A percentile compares a stretch with the other conserved stretches of the same genome.
Conservation (phyloP, 176 grass and related monocot species). For the Triticum dicoccoides region DNA sequence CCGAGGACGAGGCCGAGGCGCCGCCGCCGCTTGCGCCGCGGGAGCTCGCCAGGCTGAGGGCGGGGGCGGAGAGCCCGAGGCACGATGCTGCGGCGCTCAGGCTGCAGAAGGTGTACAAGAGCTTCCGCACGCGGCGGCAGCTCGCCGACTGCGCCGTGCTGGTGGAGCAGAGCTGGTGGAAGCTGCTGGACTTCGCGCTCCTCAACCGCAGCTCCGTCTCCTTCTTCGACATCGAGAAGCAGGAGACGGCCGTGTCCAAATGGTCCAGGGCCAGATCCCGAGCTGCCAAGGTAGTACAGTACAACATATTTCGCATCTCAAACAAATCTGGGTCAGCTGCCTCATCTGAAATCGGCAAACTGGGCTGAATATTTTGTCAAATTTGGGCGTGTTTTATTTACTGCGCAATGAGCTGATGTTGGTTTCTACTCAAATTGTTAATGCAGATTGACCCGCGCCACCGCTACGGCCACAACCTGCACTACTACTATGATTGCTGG, state of each 20-base stretch:
- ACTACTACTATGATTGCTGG: constrained; percentile 93
- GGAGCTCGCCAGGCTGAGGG: constrained; percentile 13
- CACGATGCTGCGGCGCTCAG: constrained; percentile 68
- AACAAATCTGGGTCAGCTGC: background rate
- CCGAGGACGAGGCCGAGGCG: background rate
- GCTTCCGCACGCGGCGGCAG: constrained; percentile 81
- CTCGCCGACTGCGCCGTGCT: constrained; percentile 91
- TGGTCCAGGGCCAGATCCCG: constrained; percentile 76
- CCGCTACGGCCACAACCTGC: constrained; percentile 92
- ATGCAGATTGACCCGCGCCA: constrained; percentile 91
- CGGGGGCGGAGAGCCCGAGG: constrained; percentile 43
- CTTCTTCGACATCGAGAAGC: constrained; percentile 76
- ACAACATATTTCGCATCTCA: background rate
- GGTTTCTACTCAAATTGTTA: background rate
- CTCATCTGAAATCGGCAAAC: background rate
- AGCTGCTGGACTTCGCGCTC: constrained; percentile 81
- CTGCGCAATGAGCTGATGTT: background rate
- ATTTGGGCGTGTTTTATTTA: background rate
- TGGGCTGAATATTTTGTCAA: background rate
- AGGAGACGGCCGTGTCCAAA: constrained; percentile 69
- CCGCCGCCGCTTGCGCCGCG: background rate
- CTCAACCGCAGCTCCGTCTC: constrained; percentile 84
- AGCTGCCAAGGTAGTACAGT: constrained; percentile 57
- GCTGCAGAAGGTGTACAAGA: constrained; percentile 96
- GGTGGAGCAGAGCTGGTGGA: constrained; percentile 86